Conservation (phyloP, 1,284 basidiomycete species). For the Cryptococcus maquisensis region DNA sequence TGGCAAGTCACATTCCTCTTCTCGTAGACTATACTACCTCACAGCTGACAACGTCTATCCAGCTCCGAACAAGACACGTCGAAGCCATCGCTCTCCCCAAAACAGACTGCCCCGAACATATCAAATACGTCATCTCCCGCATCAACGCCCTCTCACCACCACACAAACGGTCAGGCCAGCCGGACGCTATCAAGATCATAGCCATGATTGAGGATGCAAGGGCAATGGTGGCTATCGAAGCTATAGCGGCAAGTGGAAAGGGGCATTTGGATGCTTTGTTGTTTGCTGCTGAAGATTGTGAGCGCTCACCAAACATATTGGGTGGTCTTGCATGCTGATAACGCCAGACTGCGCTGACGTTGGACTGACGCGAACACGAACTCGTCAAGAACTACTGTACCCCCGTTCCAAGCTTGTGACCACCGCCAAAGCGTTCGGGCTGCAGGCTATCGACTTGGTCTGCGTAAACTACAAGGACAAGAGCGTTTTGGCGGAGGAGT, state of each 20-base stretch:
- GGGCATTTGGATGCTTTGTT: constrained; percentile 49
- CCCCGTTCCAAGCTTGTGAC: constrained; percentile 81
- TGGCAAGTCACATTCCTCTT: constrained; percentile 58
- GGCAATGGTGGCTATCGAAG: constrained; percentile 47
- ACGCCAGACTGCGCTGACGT: constrained; percentile 67
- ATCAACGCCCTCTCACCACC: constrained; percentile 30
- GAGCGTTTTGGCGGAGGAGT: constrained; percentile 67
- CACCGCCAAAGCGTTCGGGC: constrained; percentile 74
- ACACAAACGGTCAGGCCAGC: constrained; percentile 22
- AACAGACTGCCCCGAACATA: constrained; percentile 63
- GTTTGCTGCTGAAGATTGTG: constrained; percentile 91
- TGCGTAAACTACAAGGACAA: constrained; percentile 83
- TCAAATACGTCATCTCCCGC: constrained; percentile 59
- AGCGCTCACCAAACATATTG: constrained; percentile 18
- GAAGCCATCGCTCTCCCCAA: constrained; percentile 70
- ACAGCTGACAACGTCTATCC: no score
- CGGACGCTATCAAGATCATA: constrained; percentile 58
- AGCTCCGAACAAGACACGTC: constrained; percentile 50
- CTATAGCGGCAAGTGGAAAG: constrained; percentile 34
- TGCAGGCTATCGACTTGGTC: constrained; percentile 87
- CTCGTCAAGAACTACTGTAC: constrained; percentile 71
- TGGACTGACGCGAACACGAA: constrained; percentile 70
- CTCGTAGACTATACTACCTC: no score
- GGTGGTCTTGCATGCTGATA: not conserved
- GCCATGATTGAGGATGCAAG: constrained; percentile 76